Percentiles rank a stretch among this genome's conserved stretches.
These are phyloP conservation scores for Spathaspora sp. DNA, from an alignment of 1,139 yeast genomes.

Conservation along the genomic window DNA sequence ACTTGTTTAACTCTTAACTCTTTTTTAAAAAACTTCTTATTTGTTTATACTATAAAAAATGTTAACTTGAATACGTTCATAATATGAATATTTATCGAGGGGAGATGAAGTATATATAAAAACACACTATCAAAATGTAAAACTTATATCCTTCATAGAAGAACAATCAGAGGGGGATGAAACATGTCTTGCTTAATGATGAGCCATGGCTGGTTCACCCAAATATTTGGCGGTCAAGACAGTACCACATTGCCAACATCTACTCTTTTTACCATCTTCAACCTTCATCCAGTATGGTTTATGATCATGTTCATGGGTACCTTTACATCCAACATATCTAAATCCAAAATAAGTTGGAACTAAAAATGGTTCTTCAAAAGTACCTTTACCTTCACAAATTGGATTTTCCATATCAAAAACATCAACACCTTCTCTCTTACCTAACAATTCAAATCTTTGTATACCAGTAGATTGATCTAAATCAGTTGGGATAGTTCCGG, in stretches of 20 bases:
- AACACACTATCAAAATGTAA: conserved; percentile 1
- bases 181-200: conserved; percentile 27
- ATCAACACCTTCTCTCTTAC: conserved; percentile 94
- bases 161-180: background rate
- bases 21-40: background rate
- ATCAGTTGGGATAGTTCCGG: conserved; percentile 87
- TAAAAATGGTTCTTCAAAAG: conserved; percentile 80
- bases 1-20: too few relatives aligned
- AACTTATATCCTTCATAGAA: background rate
- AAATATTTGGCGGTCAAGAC: conserved; percentile 87
- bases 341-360: conserved; percentile 89
- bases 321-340: conserved; percentile 98
- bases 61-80: background rate
- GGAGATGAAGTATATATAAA: background rate
- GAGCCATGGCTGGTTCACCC: conserved; percentile 73
- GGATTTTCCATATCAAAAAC: conserved; percentile 90
- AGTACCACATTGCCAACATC: conserved; percentile 99
- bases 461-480: conserved; percentile 97
- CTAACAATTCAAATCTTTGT: conserved; percentile 93
- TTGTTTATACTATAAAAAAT: background rate
- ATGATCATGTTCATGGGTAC: conserved; percentile 84
- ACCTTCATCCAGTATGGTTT: conserved; percentile 93
- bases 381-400: conserved; percentile 85
- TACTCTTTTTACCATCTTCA: conserved; percentile 75
- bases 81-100: background rate